Conservation (phyloP, 2,329 filamentous ascomycete species). For the Periconia sp. region DNA sequence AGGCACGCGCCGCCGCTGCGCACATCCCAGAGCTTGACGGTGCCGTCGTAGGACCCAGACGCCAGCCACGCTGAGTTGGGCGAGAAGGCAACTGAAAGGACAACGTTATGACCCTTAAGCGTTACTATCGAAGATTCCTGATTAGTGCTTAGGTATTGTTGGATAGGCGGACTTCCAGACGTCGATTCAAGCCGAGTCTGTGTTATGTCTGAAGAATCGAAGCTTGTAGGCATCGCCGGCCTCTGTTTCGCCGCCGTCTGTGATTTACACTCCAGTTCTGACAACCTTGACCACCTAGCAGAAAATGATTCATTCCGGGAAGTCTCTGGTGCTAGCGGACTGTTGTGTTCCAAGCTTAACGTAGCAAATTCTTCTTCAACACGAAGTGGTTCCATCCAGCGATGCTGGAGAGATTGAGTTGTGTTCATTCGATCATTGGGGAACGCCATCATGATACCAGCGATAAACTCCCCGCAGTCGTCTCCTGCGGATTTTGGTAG, state of each 20-base stretch:
- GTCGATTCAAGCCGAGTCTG: too few relatives aligned
- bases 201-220: too few relatives aligned
- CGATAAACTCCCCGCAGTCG: background rate
- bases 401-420: background rate
- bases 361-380: background rate
- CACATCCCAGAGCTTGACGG: conserved; percentile 13
- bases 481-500: background rate
- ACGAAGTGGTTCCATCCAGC: background rate
- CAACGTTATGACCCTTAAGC: background rate
- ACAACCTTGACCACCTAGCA: background rate
- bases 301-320: background rate
- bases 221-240: too few relatives aligned
- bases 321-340: background rate
- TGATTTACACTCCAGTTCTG: too few relatives aligned
- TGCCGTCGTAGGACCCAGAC: conserved; percentile 8
- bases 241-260: too few relatives aligned
- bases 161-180: too few relatives aligned
- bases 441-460: background rate
- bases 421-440: conserved; percentile 2
- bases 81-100: conserved; percentile 16
- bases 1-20: conserved; percentile 1
- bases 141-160: too few relatives aligned
- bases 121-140: too few relatives aligned
- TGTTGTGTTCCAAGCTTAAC: conserved; percentile 5
- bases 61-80: conserved; percentile 11